Evolutionary conservation across 2,329 filamentous ascomycete genomes (phyloP).

Genomic region (Pyricularia sp.): DNA sequence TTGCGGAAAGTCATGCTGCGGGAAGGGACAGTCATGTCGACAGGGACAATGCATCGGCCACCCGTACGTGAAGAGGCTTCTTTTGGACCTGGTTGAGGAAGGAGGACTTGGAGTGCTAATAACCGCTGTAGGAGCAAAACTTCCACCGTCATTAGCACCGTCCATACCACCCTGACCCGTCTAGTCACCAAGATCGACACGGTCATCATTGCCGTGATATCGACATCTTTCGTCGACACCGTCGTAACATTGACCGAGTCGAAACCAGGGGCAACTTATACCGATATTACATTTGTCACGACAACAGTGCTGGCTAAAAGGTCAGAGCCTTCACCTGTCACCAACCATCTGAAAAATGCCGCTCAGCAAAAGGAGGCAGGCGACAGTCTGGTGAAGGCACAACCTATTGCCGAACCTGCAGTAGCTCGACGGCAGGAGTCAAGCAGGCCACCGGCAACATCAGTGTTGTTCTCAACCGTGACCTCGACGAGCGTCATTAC

Average conservation of each 20-base stretch:
- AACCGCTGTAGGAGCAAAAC: constrained; percentile 9
- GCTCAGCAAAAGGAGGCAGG: not conserved
- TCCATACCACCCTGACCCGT: constrained; percentile 6
- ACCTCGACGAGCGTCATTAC: not conserved
- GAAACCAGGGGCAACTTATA: constrained; percentile 11
- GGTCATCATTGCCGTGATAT: constrained; percentile 11
- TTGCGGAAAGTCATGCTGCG: constrained; percentile 22
- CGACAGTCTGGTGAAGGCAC: too few relatives aligned
- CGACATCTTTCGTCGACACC: constrained; percentile 9
- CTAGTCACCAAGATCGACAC: constrained; percentile 10
- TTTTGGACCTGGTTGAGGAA: not conserved
- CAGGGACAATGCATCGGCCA: constrained; percentile 16
- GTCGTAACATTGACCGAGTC: constrained; percentile 10
- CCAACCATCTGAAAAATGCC: not conserved
- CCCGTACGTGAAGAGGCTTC: constrained; percentile 7
- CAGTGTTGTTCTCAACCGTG: not conserved
- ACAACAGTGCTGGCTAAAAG: constrained; percentile 1
- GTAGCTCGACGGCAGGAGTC: constrained; percentile 1
- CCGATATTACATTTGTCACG: constrained; percentile 8
- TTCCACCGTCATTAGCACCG: constrained; percentile 8
- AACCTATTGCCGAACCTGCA: not conserved
- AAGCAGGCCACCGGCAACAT: not conserved
- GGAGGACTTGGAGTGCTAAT: not conserved
- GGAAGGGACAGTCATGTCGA: constrained; percentile 18
- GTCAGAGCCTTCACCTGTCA: not conserved